Base-by-base conservation (phyloP, 2,329 filamentous ascomycete species). In the Pseudogymnoascus sp. region DNA sequence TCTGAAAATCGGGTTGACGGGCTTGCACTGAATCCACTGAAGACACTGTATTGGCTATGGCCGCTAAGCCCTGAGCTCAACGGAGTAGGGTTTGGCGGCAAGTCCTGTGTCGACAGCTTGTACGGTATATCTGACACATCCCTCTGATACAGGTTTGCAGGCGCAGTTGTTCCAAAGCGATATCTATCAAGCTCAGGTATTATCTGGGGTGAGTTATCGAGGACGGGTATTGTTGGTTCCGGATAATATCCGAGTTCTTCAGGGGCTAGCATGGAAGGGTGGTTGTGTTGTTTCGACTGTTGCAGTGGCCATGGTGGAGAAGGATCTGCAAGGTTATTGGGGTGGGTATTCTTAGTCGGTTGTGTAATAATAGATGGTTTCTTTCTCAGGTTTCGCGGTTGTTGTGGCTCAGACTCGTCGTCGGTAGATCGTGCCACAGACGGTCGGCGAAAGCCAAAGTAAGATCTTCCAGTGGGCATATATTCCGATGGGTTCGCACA, bases 1-100 rank as follows among this genome's bases (percentile, higher is more conserved):
- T 85, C 89, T 1, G 88, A 90, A 69, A 89, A 91, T 65, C 86
- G 80, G 1, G 89, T 91, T 3, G 89, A 92, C 38, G 89, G 88
- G 64, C 88, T 91, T 23, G 80, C 84, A 65, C 88, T 91, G 62
- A 86, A 80, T 2, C 80, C 82, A 73, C 83, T 73, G 8, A 62
- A 65, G 35, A 70, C 70, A 64, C 71, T 72, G 35, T 73, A 71
- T 11, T 70, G 68, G 64, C 70, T 73, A 60, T 72, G 68, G 5
- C 71, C 65, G 65, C 75, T 77, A 64, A 69, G 80, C 44, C 81
- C 81, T 0, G 84, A 86, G 61, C 87, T 85, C 6, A 84, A 75
- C n/a, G 87, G 86, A 5, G 85, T 87, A 7, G 85, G 85, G 50
- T 56, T 56, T 5, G 85, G 84, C n/a, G 86, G 84, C 5, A 88